Percentiles rank a stretch among this genome's conserved stretches.
These are phyloP conservation scores for Aspergillus taichungensis DNA, from an alignment of 495 filamentous ascomycete genomes.

Conservation along the genomic window DNA sequence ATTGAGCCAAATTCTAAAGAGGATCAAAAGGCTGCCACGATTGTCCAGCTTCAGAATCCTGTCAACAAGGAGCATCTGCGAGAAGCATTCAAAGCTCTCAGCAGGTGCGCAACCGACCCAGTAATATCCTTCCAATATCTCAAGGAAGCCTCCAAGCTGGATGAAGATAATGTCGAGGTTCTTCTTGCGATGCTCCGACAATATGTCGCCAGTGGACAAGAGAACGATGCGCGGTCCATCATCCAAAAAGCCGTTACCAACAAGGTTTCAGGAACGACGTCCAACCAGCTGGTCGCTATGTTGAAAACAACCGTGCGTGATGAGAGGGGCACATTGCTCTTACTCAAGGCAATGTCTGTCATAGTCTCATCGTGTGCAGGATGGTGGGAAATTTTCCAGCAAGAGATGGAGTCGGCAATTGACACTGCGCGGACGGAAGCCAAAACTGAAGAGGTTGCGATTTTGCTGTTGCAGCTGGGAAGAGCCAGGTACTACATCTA, in stretches of 20 bases:
- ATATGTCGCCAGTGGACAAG: background rate
- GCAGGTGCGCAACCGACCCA: background rate
- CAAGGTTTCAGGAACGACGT: background rate
- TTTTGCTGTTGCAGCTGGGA: constrained; percentile 1
- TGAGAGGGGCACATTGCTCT: background rate
- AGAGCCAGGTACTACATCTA: constrained; percentile 1
- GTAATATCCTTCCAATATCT: background rate
- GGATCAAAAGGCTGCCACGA: background rate
- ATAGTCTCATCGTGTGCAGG: constrained; percentile 2
- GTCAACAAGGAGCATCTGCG: constrained; percentile 4
- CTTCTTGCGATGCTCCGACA: background rate
- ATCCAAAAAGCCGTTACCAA: constrained; percentile 2
- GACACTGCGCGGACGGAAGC: constrained; percentile 1
- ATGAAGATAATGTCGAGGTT: background rate
- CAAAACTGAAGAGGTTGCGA: background rate
- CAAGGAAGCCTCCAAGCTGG: constrained; percentile 1
- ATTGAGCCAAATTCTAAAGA: background rate
- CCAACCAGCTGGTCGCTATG: background rate
- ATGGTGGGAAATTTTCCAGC: background rate
- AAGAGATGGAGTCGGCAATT: constrained; percentile 3
- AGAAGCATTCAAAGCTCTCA: constrained; percentile 1
- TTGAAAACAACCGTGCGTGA: background rate
- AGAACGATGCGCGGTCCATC: constrained; percentile 1
- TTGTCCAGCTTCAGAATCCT: constrained; percentile 4
- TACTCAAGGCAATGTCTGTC: background rate